Conservation (phyloP, 495 filamentous ascomycete species). For the Neurospora hispaniola region DNA sequence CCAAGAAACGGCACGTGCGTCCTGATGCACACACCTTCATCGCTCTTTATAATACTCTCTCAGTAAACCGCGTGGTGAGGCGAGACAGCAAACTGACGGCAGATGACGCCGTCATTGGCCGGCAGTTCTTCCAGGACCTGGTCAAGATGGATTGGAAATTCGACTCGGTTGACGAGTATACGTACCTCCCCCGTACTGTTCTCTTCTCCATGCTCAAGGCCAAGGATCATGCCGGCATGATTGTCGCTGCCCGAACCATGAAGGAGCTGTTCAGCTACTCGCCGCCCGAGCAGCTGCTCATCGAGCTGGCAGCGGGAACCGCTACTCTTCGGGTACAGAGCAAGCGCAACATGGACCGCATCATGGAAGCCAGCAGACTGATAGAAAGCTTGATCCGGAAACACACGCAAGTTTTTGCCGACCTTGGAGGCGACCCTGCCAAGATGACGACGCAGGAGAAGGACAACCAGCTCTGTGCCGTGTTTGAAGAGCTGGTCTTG, state of each 20-base stretch:
- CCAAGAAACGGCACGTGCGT: constrained; percentile 26
- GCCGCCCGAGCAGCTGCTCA: constrained; percentile 29
- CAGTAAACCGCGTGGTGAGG: constrained; percentile 28
- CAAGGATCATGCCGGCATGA: constrained; percentile 40
- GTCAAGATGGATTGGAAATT: constrained; percentile 28
- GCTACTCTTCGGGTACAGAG: constrained; percentile 25
- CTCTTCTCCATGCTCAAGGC: constrained; percentile 36
- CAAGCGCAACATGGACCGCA: constrained; percentile 20
- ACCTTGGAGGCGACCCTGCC: constrained; percentile 12
- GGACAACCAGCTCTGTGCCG: constrained; percentile 14
- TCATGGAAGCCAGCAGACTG: constrained; percentile 21
- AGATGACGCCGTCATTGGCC: constrained; percentile 40
- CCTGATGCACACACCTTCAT: constrained; percentile 62
- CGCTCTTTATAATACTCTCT: constrained; percentile 49
- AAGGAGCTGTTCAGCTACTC: constrained; percentile 41
- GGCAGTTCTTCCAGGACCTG: constrained; percentile 54
- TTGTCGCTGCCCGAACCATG: constrained; percentile 51
- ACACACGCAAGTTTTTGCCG: constrained; percentile 4
- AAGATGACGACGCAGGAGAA: constrained; percentile 16
- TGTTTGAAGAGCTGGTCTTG: constrained; percentile 28
- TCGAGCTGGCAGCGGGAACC: constrained; percentile 31
- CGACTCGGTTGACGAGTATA: constrained; percentile 21
- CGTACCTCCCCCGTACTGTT: constrained; percentile 30
- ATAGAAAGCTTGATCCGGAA: constrained; percentile 22
- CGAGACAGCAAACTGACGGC: constrained; percentile 30